Conservation (phyloP, 495 filamentous ascomycete genomes). For the Neurospora pannonica region DNA sequence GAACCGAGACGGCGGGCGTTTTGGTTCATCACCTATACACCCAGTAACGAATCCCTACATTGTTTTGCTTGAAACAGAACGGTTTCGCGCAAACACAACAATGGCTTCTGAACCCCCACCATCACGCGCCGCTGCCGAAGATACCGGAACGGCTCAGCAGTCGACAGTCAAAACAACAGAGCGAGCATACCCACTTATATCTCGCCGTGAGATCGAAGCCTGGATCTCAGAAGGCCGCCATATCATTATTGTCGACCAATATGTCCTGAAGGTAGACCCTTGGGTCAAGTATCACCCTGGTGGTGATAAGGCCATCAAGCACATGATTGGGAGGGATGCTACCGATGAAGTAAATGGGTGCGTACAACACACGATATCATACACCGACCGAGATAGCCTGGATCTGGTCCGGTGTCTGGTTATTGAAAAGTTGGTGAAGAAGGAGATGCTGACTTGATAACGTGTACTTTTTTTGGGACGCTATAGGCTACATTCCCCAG, state of each 20-base stretch:
- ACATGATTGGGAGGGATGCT: conserved; percentile 95
- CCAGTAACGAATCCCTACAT: not conserved
- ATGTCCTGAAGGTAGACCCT: conserved; percentile 77
- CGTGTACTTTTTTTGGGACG: not conserved
- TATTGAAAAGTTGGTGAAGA: not conserved
- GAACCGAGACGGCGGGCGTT: not conserved
- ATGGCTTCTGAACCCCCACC: not conserved
- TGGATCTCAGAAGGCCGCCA: conserved; percentile 78
- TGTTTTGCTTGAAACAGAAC: not conserved
- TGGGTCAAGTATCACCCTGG: conserved; percentile 89
- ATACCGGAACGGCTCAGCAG: not conserved
- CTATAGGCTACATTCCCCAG: conserved; percentile 69
- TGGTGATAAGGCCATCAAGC: conserved; percentile 82
- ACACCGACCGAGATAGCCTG: not conserved
- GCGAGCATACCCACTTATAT: conserved; percentile 36
- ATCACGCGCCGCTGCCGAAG: not conserved
- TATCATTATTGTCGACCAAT: conserved; percentile 70
- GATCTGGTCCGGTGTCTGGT: not conserved
- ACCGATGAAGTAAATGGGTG: conserved; percentile 92
- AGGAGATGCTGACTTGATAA: not conserved
- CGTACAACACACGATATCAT: conserved; percentile 25
- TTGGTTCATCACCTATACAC: not conserved
- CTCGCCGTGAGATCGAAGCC: conserved; percentile 71
- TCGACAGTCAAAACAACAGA: conserved; percentile 20
- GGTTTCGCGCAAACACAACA: not conserved